phyloP scores from a whole-genome alignment of 2,329 filamentous ascomycete genomes.

The Colletotrichum euphorbiae region DNA sequence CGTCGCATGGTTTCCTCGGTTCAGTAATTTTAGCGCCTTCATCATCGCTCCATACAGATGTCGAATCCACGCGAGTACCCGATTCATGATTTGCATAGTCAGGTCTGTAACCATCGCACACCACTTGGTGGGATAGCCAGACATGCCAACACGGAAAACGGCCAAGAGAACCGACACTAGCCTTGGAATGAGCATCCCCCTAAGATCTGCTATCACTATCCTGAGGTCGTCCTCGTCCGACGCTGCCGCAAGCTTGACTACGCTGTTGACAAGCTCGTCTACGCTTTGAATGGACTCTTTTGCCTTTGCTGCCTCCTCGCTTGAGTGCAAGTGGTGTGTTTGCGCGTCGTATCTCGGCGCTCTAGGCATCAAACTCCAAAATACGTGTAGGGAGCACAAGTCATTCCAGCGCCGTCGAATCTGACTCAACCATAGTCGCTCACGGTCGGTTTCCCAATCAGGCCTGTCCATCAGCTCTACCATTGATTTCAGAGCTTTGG shows the following conservation, averaged over 20 bases:
- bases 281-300: not conserved
- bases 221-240: not conserved
- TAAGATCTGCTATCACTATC: not conserved
- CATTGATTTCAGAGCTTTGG: constrained; percentile 12
- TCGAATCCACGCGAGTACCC: constrained; percentile 23
- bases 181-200: constrained; percentile 14
- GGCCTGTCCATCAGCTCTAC: constrained; percentile 20
- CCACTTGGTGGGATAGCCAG: not conserved
- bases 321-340: constrained; percentile 23
- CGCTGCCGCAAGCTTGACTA: too few species aligned
- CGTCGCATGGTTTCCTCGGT: not conserved
- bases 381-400: not conserved
- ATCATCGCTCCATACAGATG: constrained; percentile 20
- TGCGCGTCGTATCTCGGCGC: constrained; percentile 19
- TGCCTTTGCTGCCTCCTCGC: not conserved
- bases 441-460: not conserved
- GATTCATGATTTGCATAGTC: constrained; percentile 31
- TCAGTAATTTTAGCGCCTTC: not conserved
- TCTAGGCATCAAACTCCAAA: constrained; percentile 21
- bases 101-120: constrained; percentile 24
- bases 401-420: constrained; percentile 22
- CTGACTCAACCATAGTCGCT: not conserved
- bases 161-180: constrained; percentile 15
- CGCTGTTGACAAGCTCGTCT: not conserved
- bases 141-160: constrained; percentile 23